These are phyloP conservation scores for Hymenoscyphus linearis DNA, from an alignment of 2,329 filamentous ascomycete genomes.

Conservation along the genomic window DNA sequence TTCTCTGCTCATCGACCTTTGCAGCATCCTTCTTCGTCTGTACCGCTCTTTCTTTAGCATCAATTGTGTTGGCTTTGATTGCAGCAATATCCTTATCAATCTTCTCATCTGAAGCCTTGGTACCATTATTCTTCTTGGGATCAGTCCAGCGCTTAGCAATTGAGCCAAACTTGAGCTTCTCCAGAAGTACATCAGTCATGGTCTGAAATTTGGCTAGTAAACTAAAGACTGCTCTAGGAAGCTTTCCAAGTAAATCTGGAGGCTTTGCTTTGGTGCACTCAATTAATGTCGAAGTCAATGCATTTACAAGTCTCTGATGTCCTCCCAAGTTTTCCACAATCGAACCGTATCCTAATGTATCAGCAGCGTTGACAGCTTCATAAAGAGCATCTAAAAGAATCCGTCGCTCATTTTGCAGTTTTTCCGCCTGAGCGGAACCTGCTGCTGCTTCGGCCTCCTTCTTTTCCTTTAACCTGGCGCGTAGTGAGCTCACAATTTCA, in stretches of 20 bases:
- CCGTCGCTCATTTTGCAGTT: constrained; percentile 39
- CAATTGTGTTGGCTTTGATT: constrained; percentile 40
- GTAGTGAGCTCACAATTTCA: constrained; percentile 27
- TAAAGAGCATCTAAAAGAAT: constrained; percentile 45
- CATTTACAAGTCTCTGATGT: constrained; percentile 51
- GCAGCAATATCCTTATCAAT: constrained; percentile 56
- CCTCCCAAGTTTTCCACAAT: constrained; percentile 54
- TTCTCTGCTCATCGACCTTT: constrained; percentile 23
- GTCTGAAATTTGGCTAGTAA: constrained; percentile 58
- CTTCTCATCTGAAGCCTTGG: constrained; percentile 58
- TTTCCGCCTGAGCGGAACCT: constrained; percentile 29
- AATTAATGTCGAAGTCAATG: constrained; percentile 49
- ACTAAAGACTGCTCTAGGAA: constrained; percentile 51
- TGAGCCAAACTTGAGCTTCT: constrained; percentile 61
- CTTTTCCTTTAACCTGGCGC: constrained; percentile 28
- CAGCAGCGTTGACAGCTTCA: constrained; percentile 47
- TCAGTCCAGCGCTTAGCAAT: constrained; percentile 52
- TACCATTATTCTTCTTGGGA: constrained; percentile 18
- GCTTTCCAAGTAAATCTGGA: constrained; percentile 45
- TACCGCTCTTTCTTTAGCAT: constrained; percentile 30
- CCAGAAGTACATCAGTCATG: constrained; percentile 51
- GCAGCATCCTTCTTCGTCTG: constrained; percentile 41
- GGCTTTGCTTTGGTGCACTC: constrained; percentile 44
- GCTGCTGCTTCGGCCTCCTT: constrained; percentile 23
- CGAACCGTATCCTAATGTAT: constrained; percentile 48